Conservation (phyloP, 116 monocot species). For the Phalaenopsis hybrid region DNA sequence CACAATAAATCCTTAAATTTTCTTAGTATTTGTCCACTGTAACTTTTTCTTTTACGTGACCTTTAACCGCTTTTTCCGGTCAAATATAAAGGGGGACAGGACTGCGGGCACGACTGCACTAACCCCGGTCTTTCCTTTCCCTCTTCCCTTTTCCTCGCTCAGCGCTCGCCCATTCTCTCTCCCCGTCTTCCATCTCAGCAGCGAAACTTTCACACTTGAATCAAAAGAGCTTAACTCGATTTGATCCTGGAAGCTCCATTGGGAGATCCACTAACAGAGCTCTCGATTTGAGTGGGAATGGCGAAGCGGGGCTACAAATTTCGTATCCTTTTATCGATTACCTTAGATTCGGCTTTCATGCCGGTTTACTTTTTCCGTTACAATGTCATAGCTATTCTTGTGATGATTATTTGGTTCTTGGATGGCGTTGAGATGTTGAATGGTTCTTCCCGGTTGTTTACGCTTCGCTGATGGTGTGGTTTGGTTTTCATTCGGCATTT, state of each 20-base stretch:
- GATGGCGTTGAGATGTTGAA: background rate
- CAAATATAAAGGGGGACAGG: background rate
- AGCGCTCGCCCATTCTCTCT: background rate
- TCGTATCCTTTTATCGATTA: constrained; percentile 31
- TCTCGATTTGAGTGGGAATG: background rate
- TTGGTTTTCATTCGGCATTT: background rate
- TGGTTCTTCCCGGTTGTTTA: background rate
- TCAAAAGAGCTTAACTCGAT: constrained; percentile 1
- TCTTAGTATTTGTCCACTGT: too few species aligned
- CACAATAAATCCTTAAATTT: too few species aligned
- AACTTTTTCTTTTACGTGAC: too few species aligned
- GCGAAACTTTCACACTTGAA: background rate
- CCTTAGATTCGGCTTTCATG: background rate
- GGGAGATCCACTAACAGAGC: background rate
- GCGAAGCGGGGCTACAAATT: constrained; percentile 43
- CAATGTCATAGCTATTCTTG: background rate
- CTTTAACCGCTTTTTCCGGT: too few species aligned
- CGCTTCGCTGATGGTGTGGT: background rate
- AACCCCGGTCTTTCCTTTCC: background rate
- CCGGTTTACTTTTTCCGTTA: background rate
- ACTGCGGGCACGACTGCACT: background rate
- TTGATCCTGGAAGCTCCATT: background rate
- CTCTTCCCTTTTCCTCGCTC: background rate
- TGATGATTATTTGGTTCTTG: background rate
- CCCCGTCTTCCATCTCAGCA: background rate